Conservation (phyloP, 306 rosid species). For the Glycyrrhiza uralensis region DNA sequence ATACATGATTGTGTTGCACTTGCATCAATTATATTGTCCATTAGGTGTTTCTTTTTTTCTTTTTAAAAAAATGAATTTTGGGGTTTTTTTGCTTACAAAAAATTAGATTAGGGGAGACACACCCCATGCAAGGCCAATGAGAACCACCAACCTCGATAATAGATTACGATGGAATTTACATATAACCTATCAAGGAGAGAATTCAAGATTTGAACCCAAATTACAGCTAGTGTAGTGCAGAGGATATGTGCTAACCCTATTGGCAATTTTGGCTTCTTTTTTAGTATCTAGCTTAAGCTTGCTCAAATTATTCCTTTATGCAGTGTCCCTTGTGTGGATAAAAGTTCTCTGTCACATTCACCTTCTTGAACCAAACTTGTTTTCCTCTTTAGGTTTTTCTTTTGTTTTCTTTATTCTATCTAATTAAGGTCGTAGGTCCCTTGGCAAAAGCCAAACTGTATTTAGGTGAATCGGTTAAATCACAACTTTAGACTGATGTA, state of each 20-base stretch:
- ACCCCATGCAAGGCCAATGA: no score
- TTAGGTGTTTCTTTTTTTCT: no score
- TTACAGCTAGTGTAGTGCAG: no score
- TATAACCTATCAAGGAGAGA: no score
- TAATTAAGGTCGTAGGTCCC: conserved; percentile 5
- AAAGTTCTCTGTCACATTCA: not conserved
- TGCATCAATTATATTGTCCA: not conserved
- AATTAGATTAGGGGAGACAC: no score
- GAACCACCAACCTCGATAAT: no score
- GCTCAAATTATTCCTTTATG: not conserved
- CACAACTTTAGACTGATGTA: not conserved
- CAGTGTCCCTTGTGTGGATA: not conserved
- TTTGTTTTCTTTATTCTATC: not conserved
- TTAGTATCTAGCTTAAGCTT: conserved; percentile 5
- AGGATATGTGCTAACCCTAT: no score
- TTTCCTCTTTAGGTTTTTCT: conserved; percentile 12
- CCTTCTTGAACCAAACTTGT: not conserved
- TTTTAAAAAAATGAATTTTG: no score
- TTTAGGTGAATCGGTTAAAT: not conserved
- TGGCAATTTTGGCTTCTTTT: not conserved
- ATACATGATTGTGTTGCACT: not conserved
- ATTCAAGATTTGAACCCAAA: no score
- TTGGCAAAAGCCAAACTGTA: not conserved
- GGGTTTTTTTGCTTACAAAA: no score
- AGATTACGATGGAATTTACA: no score